phyloP scores from a whole-genome alignment of 495 filamentous ascomycete species.

The Aspergillus ellipticus region DNA sequence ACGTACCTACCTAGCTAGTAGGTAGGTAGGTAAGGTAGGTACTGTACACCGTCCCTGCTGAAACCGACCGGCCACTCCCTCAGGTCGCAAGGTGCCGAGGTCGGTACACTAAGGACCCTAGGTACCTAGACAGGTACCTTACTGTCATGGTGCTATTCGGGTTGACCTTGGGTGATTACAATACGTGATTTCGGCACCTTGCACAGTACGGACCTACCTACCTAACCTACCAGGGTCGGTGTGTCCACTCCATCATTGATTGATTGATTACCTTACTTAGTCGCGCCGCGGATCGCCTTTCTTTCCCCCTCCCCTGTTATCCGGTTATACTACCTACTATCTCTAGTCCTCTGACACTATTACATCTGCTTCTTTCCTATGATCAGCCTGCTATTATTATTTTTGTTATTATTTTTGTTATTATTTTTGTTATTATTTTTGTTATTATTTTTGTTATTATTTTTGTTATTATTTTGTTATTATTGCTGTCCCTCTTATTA shows the following conservation, averaged over 20 bases:
- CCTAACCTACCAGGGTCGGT: conserved; percentile 10
- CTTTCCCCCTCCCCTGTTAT: not conserved
- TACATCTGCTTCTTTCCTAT: not conserved
- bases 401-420: conserved; percentile 1
- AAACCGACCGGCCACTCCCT: too few relatives aligned
- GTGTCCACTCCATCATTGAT: conserved; percentile 9
- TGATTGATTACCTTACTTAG: conserved; percentile 11
- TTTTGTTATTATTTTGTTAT: not conserved
- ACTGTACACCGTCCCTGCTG: too few relatives aligned
- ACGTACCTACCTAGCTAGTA: too few relatives aligned
- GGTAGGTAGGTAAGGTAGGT: too few relatives aligned
- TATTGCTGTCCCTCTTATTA: not conserved
- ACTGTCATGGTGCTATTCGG: not conserved
- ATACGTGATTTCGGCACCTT: not conserved
- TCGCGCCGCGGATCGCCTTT: conserved; percentile 1
- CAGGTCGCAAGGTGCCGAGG: too few relatives aligned
- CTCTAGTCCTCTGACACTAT: conserved; percentile 7
- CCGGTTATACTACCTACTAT: conserved; percentile 1
- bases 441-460: not conserved
- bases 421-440: too few relatives aligned
- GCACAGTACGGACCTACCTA: too few relatives aligned
- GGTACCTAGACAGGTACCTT: not conserved
- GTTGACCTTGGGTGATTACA: too few relatives aligned
- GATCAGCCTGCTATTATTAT: conserved; percentile 1
- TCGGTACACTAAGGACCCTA: not conserved